Base-by-base conservation (phyloP, 192 early-diverging fungal species). In the Gaertneriomyces sp. region DNA sequence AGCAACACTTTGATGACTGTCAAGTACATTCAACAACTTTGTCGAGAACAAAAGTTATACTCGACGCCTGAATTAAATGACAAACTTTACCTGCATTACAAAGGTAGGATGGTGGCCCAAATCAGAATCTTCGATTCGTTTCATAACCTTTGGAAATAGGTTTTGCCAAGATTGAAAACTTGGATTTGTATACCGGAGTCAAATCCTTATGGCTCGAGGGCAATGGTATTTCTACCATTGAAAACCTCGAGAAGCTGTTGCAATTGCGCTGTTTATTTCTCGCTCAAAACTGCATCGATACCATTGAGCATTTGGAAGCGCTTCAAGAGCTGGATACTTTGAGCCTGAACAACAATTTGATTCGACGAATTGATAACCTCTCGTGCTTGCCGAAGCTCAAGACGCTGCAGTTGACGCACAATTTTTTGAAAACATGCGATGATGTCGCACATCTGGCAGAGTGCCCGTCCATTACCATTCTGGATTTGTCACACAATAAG, bases 51-150 rank as follows among this genome's bases (percentile, higher is more conserved):
- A 59, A 79, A 86, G 63, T 66, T 78, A 0, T 86, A 86, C 54
- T 63, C 72, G 44, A 86, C 83, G 2, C 83, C 85, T 7, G 67
- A 72, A 44, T 64, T 86, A n/a, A 86, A 86, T 60, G 85, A 86
- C 68, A 78, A 74, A 41, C 40, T 86, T 11, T 86, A 86, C 45
- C 76, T 86, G 51, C 85, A 86, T 54, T 86, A 81, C 61, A 86
- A 86, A 84, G 84, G 83, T 83, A 64, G 14, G 50, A 33, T 33
- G 25, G 25, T 2, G 25, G 25, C 25, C 25, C 0, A 33, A 33
- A 33, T 56, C 10, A 12, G 19, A 12, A 17, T 25, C n/a, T 17
- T 11, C 11, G 11, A 49, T 10, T 19, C 1, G 16, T 25, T 11
- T 12, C 25, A n/a, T 14, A 64, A 64, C 59, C 63, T 11, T 63